These are phyloP conservation scores for Rhodotorula paludigena DNA, from an alignment of 768 basidiomycete species.

Conservation along the genomic window DNA sequence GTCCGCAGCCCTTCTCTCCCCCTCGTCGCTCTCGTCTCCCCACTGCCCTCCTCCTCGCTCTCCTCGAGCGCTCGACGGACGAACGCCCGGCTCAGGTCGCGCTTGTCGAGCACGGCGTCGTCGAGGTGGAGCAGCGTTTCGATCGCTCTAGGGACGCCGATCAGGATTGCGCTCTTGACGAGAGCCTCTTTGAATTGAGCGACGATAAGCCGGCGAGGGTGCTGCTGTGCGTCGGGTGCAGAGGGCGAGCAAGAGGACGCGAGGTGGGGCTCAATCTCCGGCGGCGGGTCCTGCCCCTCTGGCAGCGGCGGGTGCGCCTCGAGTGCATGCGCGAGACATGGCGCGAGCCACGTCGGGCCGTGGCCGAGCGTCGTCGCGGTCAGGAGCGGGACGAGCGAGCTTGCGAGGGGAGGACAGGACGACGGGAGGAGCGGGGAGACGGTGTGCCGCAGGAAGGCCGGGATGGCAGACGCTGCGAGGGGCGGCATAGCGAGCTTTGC, in stretches of 20 bases:
- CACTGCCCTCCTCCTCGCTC: too few species aligned
- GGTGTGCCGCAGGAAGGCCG: not conserved
- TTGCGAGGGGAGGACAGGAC: not conserved
- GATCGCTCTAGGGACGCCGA: conserved; percentile 34
- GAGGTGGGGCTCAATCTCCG: too few species aligned
- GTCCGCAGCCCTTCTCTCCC: conserved; percentile 17
- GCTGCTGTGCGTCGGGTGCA: not conserved
- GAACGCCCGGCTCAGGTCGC: not conserved
- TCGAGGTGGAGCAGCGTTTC: conserved; percentile 13
- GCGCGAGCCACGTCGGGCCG: conserved; percentile 7
- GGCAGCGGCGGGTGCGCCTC: not conserved
- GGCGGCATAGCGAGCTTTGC: not conserved
- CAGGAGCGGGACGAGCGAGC: conserved; percentile 20
- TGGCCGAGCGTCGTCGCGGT: conserved; percentile 18
- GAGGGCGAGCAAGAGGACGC: not conserved
- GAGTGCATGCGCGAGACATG: conserved; percentile 1
- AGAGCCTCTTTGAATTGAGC: conserved; percentile 33
- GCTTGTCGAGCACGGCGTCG: not conserved
- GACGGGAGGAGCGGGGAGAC: not conserved
- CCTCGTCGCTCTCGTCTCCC: not conserved
- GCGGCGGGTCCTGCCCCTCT: not conserved
- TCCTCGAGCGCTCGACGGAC: conserved; percentile 8
- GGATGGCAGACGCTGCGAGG: not conserved
- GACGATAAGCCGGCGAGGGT: conserved; percentile 32
- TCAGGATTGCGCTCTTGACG: conserved; percentile 32